Evolutionary conservation across 768 basidiomycete species (phyloP).

Genomic region (Phanerodontia chrysosporium): DNA sequence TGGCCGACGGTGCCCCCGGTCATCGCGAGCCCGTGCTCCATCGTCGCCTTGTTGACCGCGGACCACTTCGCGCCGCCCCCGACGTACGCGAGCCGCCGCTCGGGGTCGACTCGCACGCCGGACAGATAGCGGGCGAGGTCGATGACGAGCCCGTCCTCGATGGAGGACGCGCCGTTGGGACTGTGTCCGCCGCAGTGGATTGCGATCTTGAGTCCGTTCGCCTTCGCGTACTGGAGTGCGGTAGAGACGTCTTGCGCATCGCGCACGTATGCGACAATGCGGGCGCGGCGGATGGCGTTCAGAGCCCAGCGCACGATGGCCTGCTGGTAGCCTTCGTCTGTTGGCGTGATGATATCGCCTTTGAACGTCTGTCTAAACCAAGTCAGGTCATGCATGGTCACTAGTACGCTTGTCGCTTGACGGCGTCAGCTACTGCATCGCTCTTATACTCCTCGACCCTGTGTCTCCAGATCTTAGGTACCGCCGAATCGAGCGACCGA

Average conservation of each 20-base stretch:
- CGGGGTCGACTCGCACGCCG: constrained; percentile 34
- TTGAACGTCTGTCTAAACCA: constrained; percentile 26
- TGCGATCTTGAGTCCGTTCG: constrained; percentile 33
- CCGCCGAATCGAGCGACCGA: too few species aligned
- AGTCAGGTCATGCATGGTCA: too few species aligned
- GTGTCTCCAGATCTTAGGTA: too few species aligned
- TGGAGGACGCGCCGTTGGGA: constrained; percentile 39
- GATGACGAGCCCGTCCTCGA: constrained; percentile 50
- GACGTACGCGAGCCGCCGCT: constrained; percentile 34
- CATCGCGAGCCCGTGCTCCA: constrained; percentile 45
- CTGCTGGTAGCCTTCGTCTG: constrained; percentile 24
- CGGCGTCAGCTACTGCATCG: too few species aligned
- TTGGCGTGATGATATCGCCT: constrained; percentile 38
- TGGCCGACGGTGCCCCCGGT: constrained; percentile 48
- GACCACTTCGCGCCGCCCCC: constrained; percentile 47
- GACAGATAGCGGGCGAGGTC: constrained; percentile 43
- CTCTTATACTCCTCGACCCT: too few species aligned
- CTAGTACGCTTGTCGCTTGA: too few species aligned
- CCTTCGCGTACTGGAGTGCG: constrained; percentile 33
- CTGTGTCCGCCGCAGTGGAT: constrained; percentile 48
- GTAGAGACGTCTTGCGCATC: constrained; percentile 34
- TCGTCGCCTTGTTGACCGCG: constrained; percentile 39
- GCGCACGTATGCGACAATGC: constrained; percentile 40
- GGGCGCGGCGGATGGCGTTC: constrained; percentile 38
- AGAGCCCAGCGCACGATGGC: constrained; percentile 43